Percentiles rank a stretch among this genome's conserved stretches.
Evolutionary conservation across 1,284 basidiomycete genomes (phyloP).

Genomic region (Pseudozyma sp.): DNA sequence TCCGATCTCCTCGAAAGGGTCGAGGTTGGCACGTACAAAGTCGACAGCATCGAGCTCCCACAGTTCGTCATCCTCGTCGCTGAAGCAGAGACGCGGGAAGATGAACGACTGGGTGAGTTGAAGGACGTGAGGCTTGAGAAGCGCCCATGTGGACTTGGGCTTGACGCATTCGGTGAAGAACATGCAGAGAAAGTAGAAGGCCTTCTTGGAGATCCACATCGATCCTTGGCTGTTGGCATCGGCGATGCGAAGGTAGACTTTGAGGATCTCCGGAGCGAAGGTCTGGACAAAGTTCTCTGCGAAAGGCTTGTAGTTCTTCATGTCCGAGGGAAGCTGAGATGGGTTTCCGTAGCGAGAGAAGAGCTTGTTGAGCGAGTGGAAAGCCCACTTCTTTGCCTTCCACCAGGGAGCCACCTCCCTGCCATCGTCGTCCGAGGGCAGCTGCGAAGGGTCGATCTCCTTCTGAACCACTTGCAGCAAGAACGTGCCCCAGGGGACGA

Average conservation of each 20-base stretch:
- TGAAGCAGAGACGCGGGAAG: constrained; percentile 65
- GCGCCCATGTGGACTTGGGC: constrained; percentile 65
- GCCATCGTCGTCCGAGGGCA: constrained; percentile 57
- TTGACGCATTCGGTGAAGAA: constrained; percentile 67
- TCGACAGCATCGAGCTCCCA: constrained; percentile 67
- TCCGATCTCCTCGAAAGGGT: constrained; percentile 64
- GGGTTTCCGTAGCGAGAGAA: constrained; percentile 67
- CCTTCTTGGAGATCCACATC: constrained; percentile 61
- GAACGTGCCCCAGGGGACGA: constrained; percentile 66
- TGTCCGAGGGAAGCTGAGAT: constrained; percentile 61
- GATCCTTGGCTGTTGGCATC: constrained; percentile 49
- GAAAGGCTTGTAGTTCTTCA: constrained; percentile 66
- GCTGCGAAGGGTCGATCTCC: constrained; percentile 44
- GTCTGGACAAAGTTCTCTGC: constrained; percentile 62
- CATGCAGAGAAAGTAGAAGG: constrained; percentile 58
- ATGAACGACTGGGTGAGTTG: constrained; percentile 61
- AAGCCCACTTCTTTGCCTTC: constrained; percentile 69
- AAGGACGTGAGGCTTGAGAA: constrained; percentile 63
- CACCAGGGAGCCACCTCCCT: constrained; percentile 58
- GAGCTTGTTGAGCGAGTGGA: constrained; percentile 67
- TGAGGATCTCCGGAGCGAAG: constrained; percentile 68
- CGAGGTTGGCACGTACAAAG: constrained; percentile 61
- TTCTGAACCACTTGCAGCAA: constrained; percentile 63
- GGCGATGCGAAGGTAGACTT: constrained; percentile 62
- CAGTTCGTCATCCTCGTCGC: constrained; percentile 61